These are phyloP conservation scores for Sungouiella thailandica DNA, from an alignment of 805 yeast species.

Conservation along the genomic window DNA sequence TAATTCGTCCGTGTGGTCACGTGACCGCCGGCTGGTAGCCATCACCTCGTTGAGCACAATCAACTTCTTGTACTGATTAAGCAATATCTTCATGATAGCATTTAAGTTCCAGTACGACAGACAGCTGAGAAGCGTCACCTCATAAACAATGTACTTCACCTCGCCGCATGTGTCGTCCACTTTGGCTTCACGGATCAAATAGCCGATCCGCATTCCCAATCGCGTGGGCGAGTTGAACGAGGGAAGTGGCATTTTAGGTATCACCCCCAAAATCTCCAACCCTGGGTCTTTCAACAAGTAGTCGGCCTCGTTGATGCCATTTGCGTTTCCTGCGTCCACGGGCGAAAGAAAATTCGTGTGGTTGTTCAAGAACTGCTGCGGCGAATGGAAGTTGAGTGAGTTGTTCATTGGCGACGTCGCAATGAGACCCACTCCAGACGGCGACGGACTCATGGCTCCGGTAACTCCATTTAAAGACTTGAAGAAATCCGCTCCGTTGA, in stretches of 20 bases:
- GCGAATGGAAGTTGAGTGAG: constrained; percentile 28
- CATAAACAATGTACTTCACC: constrained; percentile 38
- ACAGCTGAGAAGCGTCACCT: constrained; percentile 67
- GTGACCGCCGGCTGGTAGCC: constrained; percentile 2
- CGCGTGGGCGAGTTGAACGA: constrained; percentile 67
- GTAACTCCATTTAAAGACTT: constrained; percentile 11
- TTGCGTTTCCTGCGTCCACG: too few relatives aligned
- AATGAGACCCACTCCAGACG: constrained; percentile 15
- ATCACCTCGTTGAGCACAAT: constrained; percentile 40
- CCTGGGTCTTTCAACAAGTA: constrained; percentile 42
- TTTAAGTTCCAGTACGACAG: constrained; percentile 59
- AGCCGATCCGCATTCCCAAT: constrained; percentile 68
- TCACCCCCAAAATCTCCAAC: constrained; percentile 50
- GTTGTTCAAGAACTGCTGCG: constrained; percentile 33
- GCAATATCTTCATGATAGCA: constrained; percentile 48
- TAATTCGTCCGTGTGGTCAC: constrained; percentile 9
- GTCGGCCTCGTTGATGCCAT: constrained; percentile 20
- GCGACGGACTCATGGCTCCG: constrained; percentile 18
- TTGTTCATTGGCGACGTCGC: constrained; percentile 27
- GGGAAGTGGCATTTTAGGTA: constrained; percentile 59
- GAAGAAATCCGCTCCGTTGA: constrained; percentile 13
- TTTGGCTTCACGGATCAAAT: constrained; percentile 45
- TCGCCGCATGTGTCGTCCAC: too few relatives aligned
- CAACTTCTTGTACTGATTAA: constrained; percentile 59
- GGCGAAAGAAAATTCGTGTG: constrained; percentile 32